Conservation (phyloP, 371 early-diverging fungal species). For the Mucor saturninus region DNA sequence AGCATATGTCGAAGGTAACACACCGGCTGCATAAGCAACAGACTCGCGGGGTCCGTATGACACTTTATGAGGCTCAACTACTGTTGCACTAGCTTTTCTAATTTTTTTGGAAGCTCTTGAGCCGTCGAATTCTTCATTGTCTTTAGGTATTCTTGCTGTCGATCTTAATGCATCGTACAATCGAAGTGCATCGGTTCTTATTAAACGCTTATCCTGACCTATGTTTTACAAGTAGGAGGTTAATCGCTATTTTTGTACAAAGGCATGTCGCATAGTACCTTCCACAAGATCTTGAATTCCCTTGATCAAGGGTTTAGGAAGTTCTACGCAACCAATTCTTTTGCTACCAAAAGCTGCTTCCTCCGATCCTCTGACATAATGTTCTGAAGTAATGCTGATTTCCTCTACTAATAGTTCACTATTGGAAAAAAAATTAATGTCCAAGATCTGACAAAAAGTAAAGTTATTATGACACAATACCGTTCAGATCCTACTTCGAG, state of each 20-base stretch:
- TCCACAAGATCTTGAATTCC: constrained; percentile 56
- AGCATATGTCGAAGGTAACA: constrained; percentile 72
- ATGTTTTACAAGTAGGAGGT: not conserved
- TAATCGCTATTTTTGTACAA: not conserved
- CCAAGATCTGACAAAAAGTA: no score
- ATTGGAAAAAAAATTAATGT: not conserved
- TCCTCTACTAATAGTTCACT: constrained; percentile 19
- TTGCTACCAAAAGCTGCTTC: constrained; percentile 77
- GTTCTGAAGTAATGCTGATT: constrained; percentile 8
- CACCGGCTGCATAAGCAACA: constrained; percentile 75
- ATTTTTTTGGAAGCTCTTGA: constrained; percentile 33
- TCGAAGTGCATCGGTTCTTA: constrained; percentile 71
- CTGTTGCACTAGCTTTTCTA: constrained; percentile 15
- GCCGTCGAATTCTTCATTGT: constrained; percentile 11
- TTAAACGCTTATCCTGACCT: constrained; percentile 58
- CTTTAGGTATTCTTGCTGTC: constrained; percentile 46
- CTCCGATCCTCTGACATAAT: constrained; percentile 59
- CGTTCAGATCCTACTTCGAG: constrained; percentile 14
- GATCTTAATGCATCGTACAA: constrained; percentile 75
- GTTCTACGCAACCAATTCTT: constrained; percentile 67
- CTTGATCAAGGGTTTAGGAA: constrained; percentile 59
- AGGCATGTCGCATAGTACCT: not conserved
- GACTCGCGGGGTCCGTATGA: constrained; percentile 78
- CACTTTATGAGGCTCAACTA: constrained; percentile 65
- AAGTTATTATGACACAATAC: not conserved